Base-by-base conservation (phyloP, 2,329 filamentous ascomycete species). In the Fusarium albidum region DNA sequence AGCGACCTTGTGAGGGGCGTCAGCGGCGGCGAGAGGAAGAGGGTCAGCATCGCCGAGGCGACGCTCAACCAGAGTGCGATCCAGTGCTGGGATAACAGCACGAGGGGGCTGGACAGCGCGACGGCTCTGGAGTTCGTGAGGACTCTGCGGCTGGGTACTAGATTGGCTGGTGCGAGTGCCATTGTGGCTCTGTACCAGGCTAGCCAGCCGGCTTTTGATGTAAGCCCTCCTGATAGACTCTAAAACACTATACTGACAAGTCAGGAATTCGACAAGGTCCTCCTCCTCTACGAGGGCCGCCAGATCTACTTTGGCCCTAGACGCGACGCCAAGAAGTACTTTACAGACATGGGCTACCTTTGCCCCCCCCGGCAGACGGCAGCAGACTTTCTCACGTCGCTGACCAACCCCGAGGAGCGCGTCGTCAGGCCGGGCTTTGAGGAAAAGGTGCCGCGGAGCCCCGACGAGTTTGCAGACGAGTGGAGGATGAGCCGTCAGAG, bases 21-120 rank as follows among this genome's bases (percentile, higher is more conserved):
- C 0, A 78, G 75, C 46, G 81, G 82, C 59, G 90, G 90, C 43
- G 90, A 94, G 72, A 78, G 90, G 9, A 92, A 92, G 71, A 86
- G 90, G 63, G 89, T 91, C 8, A 87, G 86, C 27, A 91, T 93
- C 59, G 88, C 89, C 0, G 90, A 93, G 69, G 90, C 88, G 0
- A 59, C 64, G 0, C 63, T 68, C 0, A 68, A 63, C n/a, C n/a
- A n/a, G 0, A 63, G 66, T 1, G 64, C 66, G 0, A 68, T 69
- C 6, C 67, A 68, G 37, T 71, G 69, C 31, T 72, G 69, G 69
- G 69, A 72, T 9, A 72, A 72, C 2, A 67, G 66, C 0, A 72
- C 69, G 0, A 45, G 69, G 0, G 69, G 69, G 0, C 17, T 72
- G 11, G 69, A 71, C 13, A 70, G 68, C 15, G 65, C 59, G 1